Evolutionary conservation across 495 filamentous ascomycete genomes (phyloP).

Genomic region (Trichoderma erinaceum): DNA sequence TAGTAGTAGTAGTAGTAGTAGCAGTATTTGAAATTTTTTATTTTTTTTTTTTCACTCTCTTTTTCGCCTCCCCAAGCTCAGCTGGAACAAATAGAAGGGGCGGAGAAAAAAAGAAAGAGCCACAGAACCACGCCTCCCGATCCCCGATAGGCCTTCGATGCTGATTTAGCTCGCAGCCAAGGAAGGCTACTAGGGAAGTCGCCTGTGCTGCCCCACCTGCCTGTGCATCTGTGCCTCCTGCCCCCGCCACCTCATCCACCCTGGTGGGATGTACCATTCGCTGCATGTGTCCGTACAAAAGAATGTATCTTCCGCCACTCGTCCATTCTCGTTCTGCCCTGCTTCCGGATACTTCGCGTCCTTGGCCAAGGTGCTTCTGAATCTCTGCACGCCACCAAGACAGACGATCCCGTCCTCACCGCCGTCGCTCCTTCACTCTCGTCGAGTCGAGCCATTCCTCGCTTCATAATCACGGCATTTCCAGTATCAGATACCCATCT

Average conservation of each 20-base stretch:
- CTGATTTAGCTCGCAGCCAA: slow-evolving; percentile 13
- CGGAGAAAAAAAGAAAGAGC: slow-evolving; percentile 7
- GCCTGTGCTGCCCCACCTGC: background rate
- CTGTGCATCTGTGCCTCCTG: slow-evolving; percentile 13
- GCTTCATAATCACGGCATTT: background rate
- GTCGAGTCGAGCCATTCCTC: too few relatives aligned
- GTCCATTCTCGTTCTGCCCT: background rate
- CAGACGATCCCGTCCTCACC: background rate
- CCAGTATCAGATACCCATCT: too few relatives aligned
- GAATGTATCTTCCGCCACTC: background rate
- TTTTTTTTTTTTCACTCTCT: background rate
- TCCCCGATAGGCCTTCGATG: slow-evolving; percentile 7
- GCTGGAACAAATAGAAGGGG: background rate
- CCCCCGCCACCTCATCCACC: slow-evolving; percentile 1
- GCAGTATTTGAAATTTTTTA: background rate
- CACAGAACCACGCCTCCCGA: background rate
- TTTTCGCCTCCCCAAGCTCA: background rate
- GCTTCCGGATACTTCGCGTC: background rate
- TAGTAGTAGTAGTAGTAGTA: too few relatives aligned
- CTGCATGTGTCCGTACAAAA: background rate
- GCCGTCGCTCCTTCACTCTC: slow-evolving; percentile 1
- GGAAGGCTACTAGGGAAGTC: background rate
- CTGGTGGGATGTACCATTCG: background rate
- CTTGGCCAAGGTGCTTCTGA: background rate
- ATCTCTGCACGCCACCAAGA: background rate